Evolutionary conservation across 179 eudicot genomes (phyloP).

Genomic region (Beta lomatogona): DNA sequence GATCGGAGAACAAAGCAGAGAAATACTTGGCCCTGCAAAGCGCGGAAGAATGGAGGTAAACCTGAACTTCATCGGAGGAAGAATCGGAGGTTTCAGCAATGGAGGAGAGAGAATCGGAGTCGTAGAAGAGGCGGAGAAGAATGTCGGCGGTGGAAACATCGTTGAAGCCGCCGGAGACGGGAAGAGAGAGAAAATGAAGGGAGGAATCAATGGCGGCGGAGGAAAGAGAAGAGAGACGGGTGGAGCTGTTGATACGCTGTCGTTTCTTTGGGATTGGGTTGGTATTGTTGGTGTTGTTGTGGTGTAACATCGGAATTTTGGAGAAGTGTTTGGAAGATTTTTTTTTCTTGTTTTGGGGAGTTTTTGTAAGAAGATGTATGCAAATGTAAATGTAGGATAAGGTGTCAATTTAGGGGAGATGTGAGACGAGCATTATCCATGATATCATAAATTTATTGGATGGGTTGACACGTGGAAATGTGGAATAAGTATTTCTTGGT

Average conservation of each 20-base stretch:
- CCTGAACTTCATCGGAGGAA: conserved; percentile 38
- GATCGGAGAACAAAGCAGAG: conserved; percentile 66
- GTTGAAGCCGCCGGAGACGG: conserved; percentile 53
- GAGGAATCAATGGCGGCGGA: conserved; percentile 37
- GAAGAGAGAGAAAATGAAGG: conserved; percentile 23
- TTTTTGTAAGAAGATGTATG: not conserved
- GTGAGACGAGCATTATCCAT: too few relatives aligned
- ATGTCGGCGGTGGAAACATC: conserved; percentile 76
- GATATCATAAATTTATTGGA: too few relatives aligned
- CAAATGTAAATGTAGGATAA: too few relatives aligned
- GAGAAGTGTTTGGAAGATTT: not conserved
- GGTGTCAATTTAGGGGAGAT: too few relatives aligned
- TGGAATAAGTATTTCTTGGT: too few relatives aligned
- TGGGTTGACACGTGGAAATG: too few relatives aligned
- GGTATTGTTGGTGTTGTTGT: conserved; percentile 5
- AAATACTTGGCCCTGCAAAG: conserved; percentile 69
- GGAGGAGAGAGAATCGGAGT: conserved; percentile 35
- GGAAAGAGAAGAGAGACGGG: conserved; percentile 41
- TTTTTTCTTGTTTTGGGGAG: not conserved
- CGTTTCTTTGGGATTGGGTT: conserved; percentile 43
- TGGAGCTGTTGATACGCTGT: conserved; percentile 42
- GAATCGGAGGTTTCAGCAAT: conserved; percentile 22
- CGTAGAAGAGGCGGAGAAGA: conserved; percentile 60
- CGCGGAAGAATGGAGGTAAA: conserved; percentile 63
- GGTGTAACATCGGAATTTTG: conserved; percentile 5